Evolutionary conservation across 805 yeast species (phyloP).

Genomic region (Yarrowia sp.): DNA sequence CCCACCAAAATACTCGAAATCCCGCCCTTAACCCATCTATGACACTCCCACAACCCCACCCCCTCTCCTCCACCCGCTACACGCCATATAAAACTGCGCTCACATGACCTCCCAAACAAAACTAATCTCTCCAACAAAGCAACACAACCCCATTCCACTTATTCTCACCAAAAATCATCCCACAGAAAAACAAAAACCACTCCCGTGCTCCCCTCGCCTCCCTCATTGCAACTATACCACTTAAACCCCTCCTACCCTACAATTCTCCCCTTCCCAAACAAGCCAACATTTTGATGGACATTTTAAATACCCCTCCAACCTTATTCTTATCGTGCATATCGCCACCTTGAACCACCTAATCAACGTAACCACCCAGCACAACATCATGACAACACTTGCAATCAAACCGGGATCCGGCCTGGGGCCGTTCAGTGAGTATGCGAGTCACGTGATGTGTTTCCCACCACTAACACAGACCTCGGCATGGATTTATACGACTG

Average conservation of each 20-base stretch:
- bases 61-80: no score
- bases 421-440: conserved; percentile 20
- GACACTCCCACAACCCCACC: neutral
- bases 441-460: neutral
- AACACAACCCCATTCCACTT: no score
- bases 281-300: no score
- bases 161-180: no score
- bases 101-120: no score
- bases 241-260: no score
- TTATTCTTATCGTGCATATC: conserved; percentile 17
- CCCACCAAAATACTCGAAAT: neutral
- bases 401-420: conserved; percentile 13
- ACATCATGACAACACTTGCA: neutral
- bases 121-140: no score
- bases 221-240: no score
- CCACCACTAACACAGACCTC: neutral
- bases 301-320: neutral
- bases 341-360: neutral
- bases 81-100: no score
- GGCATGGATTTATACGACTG: conserved; percentile 7
- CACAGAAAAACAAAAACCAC: no score
- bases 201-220: no score
- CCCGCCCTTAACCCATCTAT: neutral
- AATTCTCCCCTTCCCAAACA: neutral
- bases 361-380: neutral